Evolutionary conservation across 371 early-diverging fungal genomes (phyloP).

Genomic region (Batkoa obscura): DNA sequence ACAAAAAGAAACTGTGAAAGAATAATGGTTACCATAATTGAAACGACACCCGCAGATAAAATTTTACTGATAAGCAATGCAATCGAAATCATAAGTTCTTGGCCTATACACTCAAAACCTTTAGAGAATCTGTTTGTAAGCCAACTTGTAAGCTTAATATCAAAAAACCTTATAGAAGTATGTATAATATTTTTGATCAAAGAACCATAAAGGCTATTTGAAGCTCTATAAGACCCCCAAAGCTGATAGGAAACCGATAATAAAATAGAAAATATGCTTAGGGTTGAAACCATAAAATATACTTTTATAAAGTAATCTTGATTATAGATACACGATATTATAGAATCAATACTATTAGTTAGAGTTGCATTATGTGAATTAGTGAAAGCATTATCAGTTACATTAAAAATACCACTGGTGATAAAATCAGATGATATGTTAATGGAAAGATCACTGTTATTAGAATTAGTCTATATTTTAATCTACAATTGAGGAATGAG

Average conservation of each 20-base stretch:
- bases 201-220: conserved; percentile 21
- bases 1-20: conserved; percentile 36
- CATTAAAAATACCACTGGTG: too few species aligned
- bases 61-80: conserved; percentile 28
- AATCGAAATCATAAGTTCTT: conserved; percentile 26
- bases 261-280: too few species aligned
- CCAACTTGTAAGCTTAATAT: conserved; percentile 70
- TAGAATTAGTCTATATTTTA: conserved; percentile 4
- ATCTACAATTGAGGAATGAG: conserved; percentile 18
- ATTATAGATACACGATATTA: too few species aligned
- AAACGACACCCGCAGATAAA: conserved; percentile 26
- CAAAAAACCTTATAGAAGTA: conserved; percentile 65
- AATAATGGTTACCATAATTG: conserved; percentile 32
- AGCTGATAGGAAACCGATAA: conserved; percentile 8
- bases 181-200: conserved; percentile 29
- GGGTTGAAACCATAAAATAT: too few species aligned
- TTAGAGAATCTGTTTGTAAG: conserved; percentile 61
- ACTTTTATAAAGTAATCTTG: too few species aligned
- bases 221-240: conserved; percentile 23
- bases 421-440: too few species aligned
- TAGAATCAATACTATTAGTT: neutral
- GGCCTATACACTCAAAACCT: conserved; percentile 58
- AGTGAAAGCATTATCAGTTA: neutral
- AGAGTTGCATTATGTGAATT: neutral
- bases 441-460: too few species aligned